Percentiles rank a stretch among this genome's conserved stretches.
phyloP scores from a whole-genome alignment of 495 filamentous ascomycete species.

The Immersiella caudata region DNA sequence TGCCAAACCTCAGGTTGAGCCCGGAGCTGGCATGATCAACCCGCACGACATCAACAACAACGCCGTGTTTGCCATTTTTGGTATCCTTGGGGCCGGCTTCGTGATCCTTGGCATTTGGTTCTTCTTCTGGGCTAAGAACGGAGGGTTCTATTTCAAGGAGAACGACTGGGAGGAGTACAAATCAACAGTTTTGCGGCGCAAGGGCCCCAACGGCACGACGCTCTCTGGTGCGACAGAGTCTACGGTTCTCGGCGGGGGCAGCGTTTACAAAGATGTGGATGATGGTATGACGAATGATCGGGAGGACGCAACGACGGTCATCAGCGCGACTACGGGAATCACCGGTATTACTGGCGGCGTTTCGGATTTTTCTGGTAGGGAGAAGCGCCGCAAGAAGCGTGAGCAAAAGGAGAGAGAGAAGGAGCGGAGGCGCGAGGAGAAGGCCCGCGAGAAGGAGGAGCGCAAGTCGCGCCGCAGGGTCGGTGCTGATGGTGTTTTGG shows the following conservation, averaged over 20 bases:
- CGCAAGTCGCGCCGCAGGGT: constrained; percentile 46
- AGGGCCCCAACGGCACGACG: constrained; percentile 83
- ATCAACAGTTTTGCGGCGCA: constrained; percentile 88
- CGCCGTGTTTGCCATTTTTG: constrained; percentile 82
- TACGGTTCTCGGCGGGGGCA: constrained; percentile 79
- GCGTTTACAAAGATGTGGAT: constrained; percentile 67
- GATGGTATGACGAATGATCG: constrained; percentile 54
- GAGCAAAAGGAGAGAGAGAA: constrained; percentile 54
- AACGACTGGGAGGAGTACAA: constrained; percentile 99
- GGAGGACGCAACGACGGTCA: constrained; percentile 40
- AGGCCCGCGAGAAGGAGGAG: constrained; percentile 49
- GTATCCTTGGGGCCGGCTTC: constrained; percentile 75
- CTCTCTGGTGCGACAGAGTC: constrained; percentile 77
- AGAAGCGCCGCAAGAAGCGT: constrained; percentile 50
- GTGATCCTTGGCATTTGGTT: constrained; percentile 86
- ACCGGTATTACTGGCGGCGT: constrained; percentile 53
- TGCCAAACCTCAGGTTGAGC: constrained; percentile 27
- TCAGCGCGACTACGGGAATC: constrained; percentile 46
- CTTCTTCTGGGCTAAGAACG: constrained; percentile 97
- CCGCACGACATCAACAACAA: constrained; percentile 81
- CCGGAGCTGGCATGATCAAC: constrained; percentile 56
- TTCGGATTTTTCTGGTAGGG: constrained; percentile 49
- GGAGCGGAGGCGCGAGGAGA: constrained; percentile 49
- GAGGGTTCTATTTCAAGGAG: constrained; percentile 82
- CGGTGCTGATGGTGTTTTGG: constrained; percentile 45